Evolutionary conservation across 148 eudicot species (phyloP), one percentile per base, ranked within the genome.

Genomic region (Rhododendron ferrugineum): DNA sequence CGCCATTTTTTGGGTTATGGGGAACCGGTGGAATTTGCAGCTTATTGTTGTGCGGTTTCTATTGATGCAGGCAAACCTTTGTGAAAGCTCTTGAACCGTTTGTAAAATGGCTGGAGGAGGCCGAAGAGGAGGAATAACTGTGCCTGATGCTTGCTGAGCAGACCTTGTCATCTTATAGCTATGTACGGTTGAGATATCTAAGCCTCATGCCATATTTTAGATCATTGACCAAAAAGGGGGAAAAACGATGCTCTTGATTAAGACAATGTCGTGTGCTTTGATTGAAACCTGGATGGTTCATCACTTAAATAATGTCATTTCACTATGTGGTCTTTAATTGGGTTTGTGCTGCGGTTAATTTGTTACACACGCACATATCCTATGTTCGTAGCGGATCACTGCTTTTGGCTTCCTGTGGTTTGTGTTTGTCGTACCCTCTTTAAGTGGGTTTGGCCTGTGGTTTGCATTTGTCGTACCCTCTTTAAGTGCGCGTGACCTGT

Each of bases 31-130:
- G 30, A 81, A 16, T 30, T n/a, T 87, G 50, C 73, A 30, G 54
- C 83, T 37, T 85, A 4, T 34, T 52, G 26, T 75, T 46, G 8
- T 70, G 20, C 20, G n/a, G 20, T 87, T 79, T 62, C 6, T 54
- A 40, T 54, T 52, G 82, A 11, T 84, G 40, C 89, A 96, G 99
- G 93, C 99, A 96, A 89, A 91, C 89, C 32, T 96, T 95, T 85
- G 96, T 93, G 87, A 96, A 96, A 89, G 89, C 98, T 0, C 88
- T 96, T 81, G 99, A 96, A 91, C 96, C 98, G 6, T 96, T 96
- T 87, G 98, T 95, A 81, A 96, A 91, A 87, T 96, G 99, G 99
- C 92, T 95, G 76, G 99, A 95, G 85, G 99, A 96, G 92, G 99
- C 99, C 10, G 98, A 95, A 87, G 99, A 96, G 85, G 99, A 96